Evolutionary conservation across 1,284 basidiomycete species (phyloP), one percentile per base, ranked within the genome.

Genomic region (Amylostereum areolatum): DNA sequence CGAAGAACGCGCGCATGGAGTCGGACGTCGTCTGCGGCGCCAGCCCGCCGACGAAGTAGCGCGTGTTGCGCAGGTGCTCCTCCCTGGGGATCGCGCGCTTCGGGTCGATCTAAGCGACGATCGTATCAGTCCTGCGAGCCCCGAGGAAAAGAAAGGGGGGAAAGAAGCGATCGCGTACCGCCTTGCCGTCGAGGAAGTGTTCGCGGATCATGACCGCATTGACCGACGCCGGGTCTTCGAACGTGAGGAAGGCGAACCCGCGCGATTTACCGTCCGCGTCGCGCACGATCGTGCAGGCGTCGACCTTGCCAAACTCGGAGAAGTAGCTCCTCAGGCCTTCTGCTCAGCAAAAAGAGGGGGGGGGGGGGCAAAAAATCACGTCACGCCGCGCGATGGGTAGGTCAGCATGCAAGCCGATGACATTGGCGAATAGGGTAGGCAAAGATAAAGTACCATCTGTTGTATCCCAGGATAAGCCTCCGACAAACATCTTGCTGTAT

Each of bases 401-500:
- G 41, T 49, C 46, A 48, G 40, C 28, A 18, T 24, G 65, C 65
- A 57, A 66, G 63, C 55, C 58, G 61, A 60, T 62, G 58, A 32
- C 39, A 39, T 41, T 43, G 46, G 32, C 33, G 47, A 37, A 50
- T 50, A 45, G 47, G 43, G 46, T 57, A 53, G 61, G 64, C 60
- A 61, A 65, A 61, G 66, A 68, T 63, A 63, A 62, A 74, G 67
- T 81, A 84, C 93, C 93, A 78, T 97, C 95, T 72, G 90, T 93
- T 61, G 94, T 97, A 71, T 97, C 93, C 94, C 94, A 97, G 75
- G 92, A 96, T 58, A 97, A 79, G 66, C 94, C 94, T 62, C 94
- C 94, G 66, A 97, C 89, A 75, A 97, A 97, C 86, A 97, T 92
- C 81, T 97, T 97, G 72, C 95, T 97, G 83, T 71, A 62, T 51